Conservation (phyloP, 2,329 filamentous ascomycete genomes). For the Chaetomium sp. region DNA sequence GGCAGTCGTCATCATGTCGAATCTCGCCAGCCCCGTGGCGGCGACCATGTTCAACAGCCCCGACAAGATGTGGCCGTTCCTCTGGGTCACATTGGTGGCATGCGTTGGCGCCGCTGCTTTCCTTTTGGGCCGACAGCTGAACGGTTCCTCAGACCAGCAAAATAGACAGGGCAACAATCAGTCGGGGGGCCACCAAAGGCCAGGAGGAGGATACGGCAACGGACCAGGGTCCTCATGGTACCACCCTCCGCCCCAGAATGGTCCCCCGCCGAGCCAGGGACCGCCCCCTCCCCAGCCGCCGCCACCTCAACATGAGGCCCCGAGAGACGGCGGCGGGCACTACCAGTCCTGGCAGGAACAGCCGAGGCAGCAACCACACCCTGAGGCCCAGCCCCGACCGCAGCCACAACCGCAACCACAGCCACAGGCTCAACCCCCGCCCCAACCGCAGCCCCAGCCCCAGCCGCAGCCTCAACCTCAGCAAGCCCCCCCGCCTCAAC, state of each 20-base stretch:
- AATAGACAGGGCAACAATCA: background rate
- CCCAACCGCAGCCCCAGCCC: conserved; percentile 30
- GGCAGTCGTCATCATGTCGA: conserved; percentile 23
- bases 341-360: conserved; percentile 44
- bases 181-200: conserved; percentile 26
- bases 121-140: conserved; percentile 24
- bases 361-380: conserved; percentile 28
- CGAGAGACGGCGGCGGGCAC: conserved; percentile 40
- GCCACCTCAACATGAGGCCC: conserved; percentile 34
- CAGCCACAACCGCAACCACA: conserved; percentile 21
- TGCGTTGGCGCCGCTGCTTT: conserved; percentile 23
- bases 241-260: conserved; percentile 40
- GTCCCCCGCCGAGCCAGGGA: conserved; percentile 37
- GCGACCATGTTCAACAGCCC: conserved; percentile 49
- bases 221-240: conserved; percentile 37
- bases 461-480: conserved; percentile 24
- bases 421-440: conserved; percentile 29
- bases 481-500: conserved; percentile 22
- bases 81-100: conserved; percentile 14
- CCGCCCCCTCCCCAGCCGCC: conserved; percentile 33
- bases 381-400: conserved; percentile 29
- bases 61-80: conserved; percentile 56
- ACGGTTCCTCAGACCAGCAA: conserved; percentile 10
- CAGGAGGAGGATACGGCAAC: conserved; percentile 38
- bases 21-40: conserved; percentile 15